Base-by-base conservation (phyloP, 1,284 basidiomycete species). In the Ganoderma lucidum region DNA sequence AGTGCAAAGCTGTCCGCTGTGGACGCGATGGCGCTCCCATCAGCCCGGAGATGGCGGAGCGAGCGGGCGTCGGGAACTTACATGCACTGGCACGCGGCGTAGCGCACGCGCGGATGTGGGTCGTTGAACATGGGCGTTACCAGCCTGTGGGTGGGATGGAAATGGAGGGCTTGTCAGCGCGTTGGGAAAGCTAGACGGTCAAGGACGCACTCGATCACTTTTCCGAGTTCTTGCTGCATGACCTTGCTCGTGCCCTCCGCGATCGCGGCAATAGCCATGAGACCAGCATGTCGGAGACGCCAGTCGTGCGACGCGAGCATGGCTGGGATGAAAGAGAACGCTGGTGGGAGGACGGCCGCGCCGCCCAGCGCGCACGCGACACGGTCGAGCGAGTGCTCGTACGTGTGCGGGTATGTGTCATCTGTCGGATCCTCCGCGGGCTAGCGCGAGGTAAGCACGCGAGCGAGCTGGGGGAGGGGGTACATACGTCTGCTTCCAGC, bases 71-170 rank as follows among this genome's bases (percentile, higher is more conserved):
- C 48, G 32, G 23, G 39, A 17, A 85, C 89, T 77, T 83, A 94
- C 93, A 96, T 85, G 84, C 94, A 95, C 81, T 96, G 94, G 79
- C 94, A 93, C 53, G 95, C 93, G 1, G 93, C 94, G 77, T 91
- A 93, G 37, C 94, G 86, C 1, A 96, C 94, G 2, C 95, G 85
- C 0, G 94, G 93, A 81, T 96, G 91, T 0, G 88, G 78, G 78
- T 96, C 95, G 59, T 82, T 82, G 75, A 95, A 94, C 83, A 91
- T 88, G 0, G 93, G 92, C 0, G 86, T 86, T 30, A 96, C 90
- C 15, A 96, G 84, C 32, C 91, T 93, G 70, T 2, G 32, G 68
- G 55, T 6, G 48, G 48, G 9, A 28, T 2, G 14, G 63, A 55
- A 19, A 28, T 6, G 14, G 63, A 55, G 12, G n/a, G 12, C 32